These are phyloP conservation scores for Colletotrichum lindemuthianum DNA, from an alignment of 2,329 filamentous ascomycete genomes.

Conservation along the genomic window DNA sequence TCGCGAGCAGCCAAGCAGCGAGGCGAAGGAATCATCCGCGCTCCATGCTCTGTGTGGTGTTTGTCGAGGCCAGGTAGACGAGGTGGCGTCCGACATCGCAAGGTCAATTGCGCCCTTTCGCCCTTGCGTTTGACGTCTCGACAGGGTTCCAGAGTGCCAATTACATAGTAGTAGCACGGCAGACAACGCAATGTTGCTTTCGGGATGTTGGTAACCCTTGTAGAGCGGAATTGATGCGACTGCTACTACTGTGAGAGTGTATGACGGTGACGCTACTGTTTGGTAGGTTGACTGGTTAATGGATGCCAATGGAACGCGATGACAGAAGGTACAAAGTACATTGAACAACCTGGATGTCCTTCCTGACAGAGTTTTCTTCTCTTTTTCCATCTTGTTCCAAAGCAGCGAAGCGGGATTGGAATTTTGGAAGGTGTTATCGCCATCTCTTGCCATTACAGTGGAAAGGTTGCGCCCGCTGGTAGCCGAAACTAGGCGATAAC, in stretches of 20 bases:
- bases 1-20: background rate
- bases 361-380: no score
- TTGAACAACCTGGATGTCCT: no score
- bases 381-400: background rate
- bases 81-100: constrained; percentile 14
- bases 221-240: no score
- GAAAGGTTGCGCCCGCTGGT: constrained; percentile 20
- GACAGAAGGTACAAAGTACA: no score
- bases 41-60: no score
- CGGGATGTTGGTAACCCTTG: no score
- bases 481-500: constrained; percentile 34
- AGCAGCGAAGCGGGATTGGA: constrained; percentile 20
- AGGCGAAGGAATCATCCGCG: background rate
- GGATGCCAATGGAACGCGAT: no score
- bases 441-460: constrained; percentile 11
- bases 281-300: no score
- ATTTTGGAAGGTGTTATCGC: constrained; percentile 22
- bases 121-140: constrained; percentile 17
- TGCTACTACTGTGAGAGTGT: no score
- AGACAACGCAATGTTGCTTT: background rate
- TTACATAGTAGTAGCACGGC: background rate
- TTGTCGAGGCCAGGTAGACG: no score
- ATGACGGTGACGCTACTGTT: no score
- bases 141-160: constrained; percentile 16
- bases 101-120: constrained; percentile 27